Evolutionary conservation across 202 grass and related monocot species (phyloP).

Genomic region (Thinopyrum obtusiflorum): DNA sequence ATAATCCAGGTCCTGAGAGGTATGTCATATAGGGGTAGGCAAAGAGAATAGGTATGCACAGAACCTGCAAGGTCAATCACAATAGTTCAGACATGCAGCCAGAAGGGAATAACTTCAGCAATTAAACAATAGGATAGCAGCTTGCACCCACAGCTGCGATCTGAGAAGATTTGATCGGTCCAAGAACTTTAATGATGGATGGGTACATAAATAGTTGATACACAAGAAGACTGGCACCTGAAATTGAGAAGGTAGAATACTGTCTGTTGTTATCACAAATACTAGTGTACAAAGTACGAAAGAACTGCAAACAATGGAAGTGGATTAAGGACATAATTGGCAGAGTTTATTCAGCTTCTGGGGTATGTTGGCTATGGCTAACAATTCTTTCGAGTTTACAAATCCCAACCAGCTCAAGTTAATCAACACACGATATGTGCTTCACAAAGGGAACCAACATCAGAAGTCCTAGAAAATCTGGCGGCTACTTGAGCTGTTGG

Average conservation of each 20-base stretch:
- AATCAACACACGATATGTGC: neutral
- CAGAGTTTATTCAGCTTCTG: neutral
- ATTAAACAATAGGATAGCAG: neutral
- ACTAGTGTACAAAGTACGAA: neutral
- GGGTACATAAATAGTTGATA: conserved; percentile 73
- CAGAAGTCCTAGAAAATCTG: neutral
- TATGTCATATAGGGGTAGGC: conserved; percentile 83
- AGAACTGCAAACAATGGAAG: neutral
- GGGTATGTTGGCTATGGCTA: neutral
- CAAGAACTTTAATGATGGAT: conserved; percentile 53
- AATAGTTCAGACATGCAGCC: neutral
- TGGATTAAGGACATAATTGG: neutral
- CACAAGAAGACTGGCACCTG: conserved; percentile 72
- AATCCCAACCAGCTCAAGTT: neutral
- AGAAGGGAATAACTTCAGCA: neutral
- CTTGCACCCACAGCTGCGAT: conserved; percentile 56
- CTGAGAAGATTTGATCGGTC: conserved; percentile 52
- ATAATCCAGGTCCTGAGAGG: conserved; percentile 54
- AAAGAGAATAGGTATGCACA: conserved; percentile 70
- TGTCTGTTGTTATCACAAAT: neutral
- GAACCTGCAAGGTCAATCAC: conserved; percentile 41
- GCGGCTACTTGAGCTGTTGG: neutral
- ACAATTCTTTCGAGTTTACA: neutral
- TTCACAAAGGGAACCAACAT: neutral
- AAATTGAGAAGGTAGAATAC: conserved; percentile 22